Base-by-base conservation (phyloP, 2,329 filamentous ascomycete genomes). In the Tolypocladium paradoxum region DNA sequence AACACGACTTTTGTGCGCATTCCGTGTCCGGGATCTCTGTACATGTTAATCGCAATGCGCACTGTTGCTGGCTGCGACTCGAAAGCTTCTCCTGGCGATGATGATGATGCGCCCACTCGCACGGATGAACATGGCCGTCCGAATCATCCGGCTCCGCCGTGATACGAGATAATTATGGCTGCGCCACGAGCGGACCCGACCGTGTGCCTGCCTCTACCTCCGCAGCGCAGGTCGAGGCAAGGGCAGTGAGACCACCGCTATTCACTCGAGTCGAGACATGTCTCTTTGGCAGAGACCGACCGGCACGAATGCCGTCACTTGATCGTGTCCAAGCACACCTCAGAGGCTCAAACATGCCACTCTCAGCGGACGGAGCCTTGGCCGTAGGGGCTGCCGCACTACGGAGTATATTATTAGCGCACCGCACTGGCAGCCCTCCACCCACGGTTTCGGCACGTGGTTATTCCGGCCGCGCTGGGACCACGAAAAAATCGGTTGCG, bases 401-500 rank as follows among this genome's bases (percentile, higher is more conserved):
- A n/a, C n/a, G n/a, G n/a, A n/a, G n/a, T n/a, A n/a, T n/a, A n/a
- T n/a, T n/a, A n/a, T n/a, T n/a, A n/a, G 18, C 18, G 35, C 18
- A 9, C 35, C n/a, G 18, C 35, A 3, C 16, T 34, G 14, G 33
- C 34, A 24, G 8, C 35, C 16, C 16, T 4, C n/a, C 16, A 12
- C 33, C 43, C 9, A 20, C 29, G 34, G 11, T 18, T 43, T 29
- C 48, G 48, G 48, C 48, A 38, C 34, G 16, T 38, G 34, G 48
- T 49, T 49, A 31, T 49, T 49, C 48, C 48, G 48, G 48, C 48
- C 12, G 48, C 16, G 11, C 34, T 27, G 29, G 33, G n/a, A n/a
- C 27, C 35, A 48, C 51, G 46, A 56, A 50, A 46, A 40, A 40
- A 47, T 47, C 51, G 45, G 43, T n/a, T 46, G 43, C 43, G 24